These are phyloP conservation scores for Hyphopichia buzzinii DNA, from an alignment of 1,139 yeast species.

Conservation along the genomic window DNA sequence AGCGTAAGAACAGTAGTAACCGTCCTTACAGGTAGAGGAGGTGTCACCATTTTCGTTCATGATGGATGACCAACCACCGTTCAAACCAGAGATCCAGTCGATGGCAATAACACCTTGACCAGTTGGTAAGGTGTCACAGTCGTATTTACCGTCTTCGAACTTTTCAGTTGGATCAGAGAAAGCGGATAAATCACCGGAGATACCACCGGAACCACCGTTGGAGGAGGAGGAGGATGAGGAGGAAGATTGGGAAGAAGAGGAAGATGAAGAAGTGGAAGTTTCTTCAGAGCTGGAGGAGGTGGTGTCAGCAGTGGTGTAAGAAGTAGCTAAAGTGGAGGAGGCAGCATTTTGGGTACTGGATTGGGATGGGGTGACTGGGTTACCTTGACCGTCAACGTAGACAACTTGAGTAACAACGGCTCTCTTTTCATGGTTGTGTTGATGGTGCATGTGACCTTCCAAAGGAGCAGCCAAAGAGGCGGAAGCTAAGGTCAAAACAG, in stretches of 20 bases:
- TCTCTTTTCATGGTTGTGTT: slow-evolving; percentile 72
- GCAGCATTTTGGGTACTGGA: slow-evolving; percentile 13
- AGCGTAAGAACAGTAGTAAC: slow-evolving; percentile 79
- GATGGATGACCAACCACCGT: slow-evolving; percentile 74
- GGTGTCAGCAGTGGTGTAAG: slow-evolving; percentile 18
- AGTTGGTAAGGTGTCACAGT: slow-evolving; percentile 60
- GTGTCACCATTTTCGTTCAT: slow-evolving; percentile 64
- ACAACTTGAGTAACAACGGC: slow-evolving; percentile 81
- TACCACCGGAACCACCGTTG: slow-evolving; percentile 26
- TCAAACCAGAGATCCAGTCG: slow-evolving; percentile 49
- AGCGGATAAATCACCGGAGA: slow-evolving; percentile 55
- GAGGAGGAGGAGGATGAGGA: slow-evolving; percentile 21
- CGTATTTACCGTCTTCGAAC: slow-evolving; percentile 62
- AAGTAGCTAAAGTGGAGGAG: slow-evolving; percentile 14
- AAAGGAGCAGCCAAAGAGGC: slow-evolving; percentile 31
- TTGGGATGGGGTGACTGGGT: slow-evolving; percentile 28
- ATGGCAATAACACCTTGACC: slow-evolving; percentile 75
- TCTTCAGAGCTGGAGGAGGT: slow-evolving; percentile 21
- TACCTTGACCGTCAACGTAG: slow-evolving; percentile 71
- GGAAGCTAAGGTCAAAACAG: slow-evolving; percentile 21
- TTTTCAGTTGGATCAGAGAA: slow-evolving; percentile 50
- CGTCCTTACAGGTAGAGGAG: slow-evolving; percentile 67
- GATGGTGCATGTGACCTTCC: slow-evolving; percentile 30
- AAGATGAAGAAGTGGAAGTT: slow-evolving; percentile 10
- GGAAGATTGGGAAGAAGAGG: slow-evolving; percentile 14